Evolutionary conservation across 2,329 filamentous ascomycete genomes (phyloP).

Genomic region (Pseudogymnoascus verrucosus): DNA sequence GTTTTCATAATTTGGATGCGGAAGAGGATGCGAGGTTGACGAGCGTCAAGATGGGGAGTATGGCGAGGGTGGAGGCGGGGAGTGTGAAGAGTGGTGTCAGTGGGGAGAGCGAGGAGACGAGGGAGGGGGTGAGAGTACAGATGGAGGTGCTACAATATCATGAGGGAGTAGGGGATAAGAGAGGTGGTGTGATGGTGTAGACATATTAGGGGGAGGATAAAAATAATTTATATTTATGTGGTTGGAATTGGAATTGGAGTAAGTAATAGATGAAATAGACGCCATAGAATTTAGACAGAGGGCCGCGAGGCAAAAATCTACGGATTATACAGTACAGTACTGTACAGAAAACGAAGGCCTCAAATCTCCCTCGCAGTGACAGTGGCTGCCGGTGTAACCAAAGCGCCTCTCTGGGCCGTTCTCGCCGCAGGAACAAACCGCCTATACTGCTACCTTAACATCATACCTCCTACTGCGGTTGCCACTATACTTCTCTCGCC

Average conservation of each 20-base stretch:
- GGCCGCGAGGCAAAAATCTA: background rate
- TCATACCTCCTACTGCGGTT: background rate
- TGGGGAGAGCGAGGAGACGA: background rate
- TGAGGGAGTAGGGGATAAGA: background rate
- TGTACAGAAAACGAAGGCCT: background rate
- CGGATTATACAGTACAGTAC: background rate
- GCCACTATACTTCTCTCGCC: background rate
- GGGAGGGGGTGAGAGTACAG: conserved; percentile 1
- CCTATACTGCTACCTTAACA: too few relatives aligned
- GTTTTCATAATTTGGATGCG: background rate
- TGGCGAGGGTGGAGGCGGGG: background rate
- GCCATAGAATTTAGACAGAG: background rate
- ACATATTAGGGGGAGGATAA: background rate
- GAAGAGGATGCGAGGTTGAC: conserved; percentile 4
- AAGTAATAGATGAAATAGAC: background rate
- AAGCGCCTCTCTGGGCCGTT: background rate
- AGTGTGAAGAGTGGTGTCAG: background rate
- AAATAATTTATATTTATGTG: background rate
- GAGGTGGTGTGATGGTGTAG: background rate
- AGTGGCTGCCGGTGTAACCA: background rate
- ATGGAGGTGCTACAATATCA: conserved; percentile 5
- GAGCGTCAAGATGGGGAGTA: background rate
- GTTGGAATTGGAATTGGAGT: background rate
- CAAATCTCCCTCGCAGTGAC: background rate
- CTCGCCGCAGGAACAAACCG: background rate